These are phyloP conservation scores for Sordaria brevicollis DNA, from an alignment of 495 filamentous ascomycete species.

Conservation along the genomic window DNA sequence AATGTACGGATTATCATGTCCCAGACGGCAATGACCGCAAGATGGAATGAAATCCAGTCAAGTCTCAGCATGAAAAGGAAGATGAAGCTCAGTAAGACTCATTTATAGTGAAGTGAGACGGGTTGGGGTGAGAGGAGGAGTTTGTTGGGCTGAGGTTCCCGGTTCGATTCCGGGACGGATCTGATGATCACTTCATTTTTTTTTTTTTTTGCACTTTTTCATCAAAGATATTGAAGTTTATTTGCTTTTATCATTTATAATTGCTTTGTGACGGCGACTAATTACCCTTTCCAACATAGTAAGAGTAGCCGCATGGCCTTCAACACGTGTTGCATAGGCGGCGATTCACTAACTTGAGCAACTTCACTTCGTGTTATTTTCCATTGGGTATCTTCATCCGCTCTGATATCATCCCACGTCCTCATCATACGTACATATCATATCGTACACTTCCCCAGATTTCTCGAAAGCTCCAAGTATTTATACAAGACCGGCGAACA, in stretches of 20 bases:
- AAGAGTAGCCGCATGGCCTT: neutral
- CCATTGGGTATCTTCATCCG: neutral
- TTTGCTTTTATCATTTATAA: too few relatives aligned
- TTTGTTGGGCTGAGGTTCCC: neutral
- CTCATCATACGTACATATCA: neutral
- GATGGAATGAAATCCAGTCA: neutral
- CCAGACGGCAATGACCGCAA: neutral
- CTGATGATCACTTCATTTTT: neutral
- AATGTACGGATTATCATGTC: neutral
- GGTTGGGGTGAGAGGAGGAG: neutral
- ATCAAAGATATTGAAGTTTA: neutral
- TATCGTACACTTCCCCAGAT: neutral
- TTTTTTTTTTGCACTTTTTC: neutral
- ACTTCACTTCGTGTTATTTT: neutral
- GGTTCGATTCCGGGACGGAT: neutral
- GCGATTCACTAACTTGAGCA: neutral
- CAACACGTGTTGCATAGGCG: neutral
- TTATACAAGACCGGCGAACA: constrained; percentile 12
- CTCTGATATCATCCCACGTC: neutral
- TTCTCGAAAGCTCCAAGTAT: neutral
- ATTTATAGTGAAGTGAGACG: too few relatives aligned
- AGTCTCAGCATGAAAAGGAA: neutral
- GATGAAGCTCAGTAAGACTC: neutral
- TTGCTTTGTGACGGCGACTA: too few relatives aligned
- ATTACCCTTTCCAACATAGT: too few relatives aligned